These are phyloP conservation scores for Bertia moriformis DNA, from an alignment of 2,329 filamentous ascomycete species.

Conservation along the genomic window DNA sequence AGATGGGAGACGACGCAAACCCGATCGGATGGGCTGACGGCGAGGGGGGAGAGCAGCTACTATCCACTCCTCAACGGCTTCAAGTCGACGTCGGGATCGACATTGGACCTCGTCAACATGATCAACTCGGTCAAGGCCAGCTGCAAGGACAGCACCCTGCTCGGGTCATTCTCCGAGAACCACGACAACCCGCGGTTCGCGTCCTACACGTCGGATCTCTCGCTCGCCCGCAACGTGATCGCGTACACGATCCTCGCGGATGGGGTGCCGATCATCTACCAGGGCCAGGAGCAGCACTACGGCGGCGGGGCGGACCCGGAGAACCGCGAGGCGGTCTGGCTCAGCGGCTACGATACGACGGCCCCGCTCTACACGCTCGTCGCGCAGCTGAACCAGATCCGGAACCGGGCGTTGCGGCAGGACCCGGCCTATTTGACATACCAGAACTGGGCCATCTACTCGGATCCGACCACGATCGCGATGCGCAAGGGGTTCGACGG, in stretches of 20 bases:
- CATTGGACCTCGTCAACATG: conserved; percentile 12
- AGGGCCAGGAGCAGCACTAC: conserved; percentile 37
- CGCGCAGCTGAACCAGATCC: conserved; percentile 24
- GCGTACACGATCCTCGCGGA: conserved; percentile 31
- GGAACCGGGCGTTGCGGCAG: conserved; percentile 9
- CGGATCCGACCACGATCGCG: conserved; percentile 22
- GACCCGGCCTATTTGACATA: not conserved
- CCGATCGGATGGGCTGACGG: too few species aligned
- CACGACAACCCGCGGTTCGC: conserved; percentile 23
- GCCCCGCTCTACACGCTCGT: conserved; percentile 23
- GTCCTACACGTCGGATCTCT: conserved; percentile 8
- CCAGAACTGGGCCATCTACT: conserved; percentile 20
- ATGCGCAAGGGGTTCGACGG: conserved; percentile 25
- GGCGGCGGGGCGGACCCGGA: conserved; percentile 17
- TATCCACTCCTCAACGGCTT: conserved; percentile 14
- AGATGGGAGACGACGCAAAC: too few species aligned
- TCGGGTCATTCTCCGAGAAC: conserved; percentile 26
- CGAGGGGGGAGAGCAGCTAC: conserved; percentile 3
- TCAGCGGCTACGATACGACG: conserved; percentile 19
- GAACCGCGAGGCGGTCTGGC: conserved; percentile 29
- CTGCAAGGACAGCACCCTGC: conserved; percentile 20
- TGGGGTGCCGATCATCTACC: conserved; percentile 36
- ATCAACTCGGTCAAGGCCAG: conserved; percentile 13
- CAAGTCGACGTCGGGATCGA: conserved; percentile 8
- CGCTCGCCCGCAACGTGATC: conserved; percentile 27